Evolutionary conservation across 768 basidiomycete species (phyloP), one percentile per base, ranked within the genome.

Genomic region (Cystobasidium onofrii): DNA sequence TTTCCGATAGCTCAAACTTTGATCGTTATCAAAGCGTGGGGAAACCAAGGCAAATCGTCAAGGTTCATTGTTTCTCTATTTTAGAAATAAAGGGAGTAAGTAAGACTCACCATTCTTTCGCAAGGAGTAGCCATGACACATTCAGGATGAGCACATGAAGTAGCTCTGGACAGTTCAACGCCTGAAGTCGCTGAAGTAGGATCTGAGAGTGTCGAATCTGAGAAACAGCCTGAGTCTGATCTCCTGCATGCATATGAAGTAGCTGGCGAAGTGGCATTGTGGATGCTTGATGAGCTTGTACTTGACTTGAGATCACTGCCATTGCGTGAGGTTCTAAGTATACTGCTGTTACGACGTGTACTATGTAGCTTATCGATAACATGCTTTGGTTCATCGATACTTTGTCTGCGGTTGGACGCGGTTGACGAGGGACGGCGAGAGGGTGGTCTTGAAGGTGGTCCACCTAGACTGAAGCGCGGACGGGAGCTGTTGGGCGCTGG

Each of bases 51-150:
- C n/a, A n/a, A n/a, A n/a, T n/a, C n/a, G n/a, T n/a, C n/a, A n/a
- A n/a, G n/a, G n/a, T n/a, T n/a, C n/a, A n/a, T n/a, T n/a, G n/a
- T n/a, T n/a, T n/a, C n/a, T n/a, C n/a, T n/a, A n/a, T n/a, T n/a
- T n/a, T n/a, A n/a, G n/a, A n/a, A n/a, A n/a, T n/a, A n/a, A n/a
- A n/a, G n/a, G n/a, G n/a, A n/a, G n/a, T n/a, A n/a, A n/a, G n/a
- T 7, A 43, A 23, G 54, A 60, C 57, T 29, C 33, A 60, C 57
- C 57, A 60, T 60, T 29, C 31, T 60, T 20, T 60, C 29, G 33
- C 57, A 60, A 60, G 57, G 57, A 25, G 29, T 4, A 17, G 57
- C 57, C 57, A 60, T 60, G 6, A 60, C 57, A 34, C 57, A 60
- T 20, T 60, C 57, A 6, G 29, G 17, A 60, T 60, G 57, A 9